A percentile compares a stretch with the other conserved stretches of the same genome.
These are phyloP conservation scores for Candida adriatica DNA, from an alignment of 805 yeast species.

Conservation along the genomic window DNA sequence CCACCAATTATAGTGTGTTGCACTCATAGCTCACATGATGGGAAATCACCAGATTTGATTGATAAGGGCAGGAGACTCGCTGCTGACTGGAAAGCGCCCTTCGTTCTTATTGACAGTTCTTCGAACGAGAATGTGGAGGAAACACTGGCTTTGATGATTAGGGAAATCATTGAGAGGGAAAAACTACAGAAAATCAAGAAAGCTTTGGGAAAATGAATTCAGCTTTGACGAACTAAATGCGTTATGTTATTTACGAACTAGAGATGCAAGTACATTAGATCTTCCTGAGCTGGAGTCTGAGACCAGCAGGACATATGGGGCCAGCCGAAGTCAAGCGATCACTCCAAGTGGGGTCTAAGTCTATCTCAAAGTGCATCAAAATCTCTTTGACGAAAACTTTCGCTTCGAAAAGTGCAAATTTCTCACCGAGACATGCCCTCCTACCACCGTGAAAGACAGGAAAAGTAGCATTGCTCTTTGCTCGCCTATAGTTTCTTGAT, in stretches of 20 bases:
- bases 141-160: constrained; percentile 45
- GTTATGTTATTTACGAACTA: too few species aligned
- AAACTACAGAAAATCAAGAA: constrained; percentile 21
- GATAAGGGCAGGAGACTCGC: constrained; percentile 55
- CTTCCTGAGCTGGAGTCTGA: constrained; percentile 15
- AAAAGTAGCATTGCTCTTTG: constrained; percentile 39
- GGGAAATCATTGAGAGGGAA: constrained; percentile 50
- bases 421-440: constrained; percentile 56
- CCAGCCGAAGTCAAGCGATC: constrained; percentile 52
- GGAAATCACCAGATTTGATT: constrained; percentile 54
- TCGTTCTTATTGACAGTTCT: constrained; percentile 53
- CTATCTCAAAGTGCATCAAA: constrained; percentile 30
- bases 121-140: constrained; percentile 48
- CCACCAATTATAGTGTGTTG: constrained; percentile 69
- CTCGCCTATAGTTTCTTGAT: constrained; percentile 30
- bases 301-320: constrained; percentile 42
- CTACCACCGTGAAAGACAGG: constrained; percentile 55
- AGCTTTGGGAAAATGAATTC: constrained; percentile 5
- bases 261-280: too few species aligned
- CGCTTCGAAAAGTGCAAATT: constrained; percentile 42
- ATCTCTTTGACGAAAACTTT: constrained; percentile 33
- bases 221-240: not conserved
- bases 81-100: constrained; percentile 56
- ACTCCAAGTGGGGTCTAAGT: constrained; percentile 36
- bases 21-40: constrained; percentile 50